Evolutionary conservation across 352 stramenopile species (phyloP).

Genomic region (Globisporangium takayamanum): DNA sequence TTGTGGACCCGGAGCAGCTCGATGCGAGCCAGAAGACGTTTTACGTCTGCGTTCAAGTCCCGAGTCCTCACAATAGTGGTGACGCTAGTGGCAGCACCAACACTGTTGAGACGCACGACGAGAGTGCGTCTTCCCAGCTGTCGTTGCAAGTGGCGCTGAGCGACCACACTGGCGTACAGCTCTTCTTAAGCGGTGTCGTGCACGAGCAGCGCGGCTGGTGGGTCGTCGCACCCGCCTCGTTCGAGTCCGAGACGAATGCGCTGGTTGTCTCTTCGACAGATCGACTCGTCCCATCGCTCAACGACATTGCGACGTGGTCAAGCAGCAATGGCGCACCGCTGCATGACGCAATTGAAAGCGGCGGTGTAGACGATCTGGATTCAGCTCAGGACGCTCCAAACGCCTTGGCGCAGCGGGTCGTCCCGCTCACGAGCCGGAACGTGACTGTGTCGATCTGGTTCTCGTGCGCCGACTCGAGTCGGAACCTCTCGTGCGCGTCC

Average conservation of each 20-base stretch:
- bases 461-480: constrained; percentile 35
- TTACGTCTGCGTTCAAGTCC: constrained; percentile 1
- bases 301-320: background rate
- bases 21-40: background rate
- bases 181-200: constrained; percentile 30
- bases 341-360: background rate
- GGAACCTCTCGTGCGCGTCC: constrained; percentile 24
- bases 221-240: constrained; percentile 24
- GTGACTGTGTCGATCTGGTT: constrained; percentile 32
- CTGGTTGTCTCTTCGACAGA: constrained; percentile 7
- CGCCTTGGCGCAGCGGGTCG: background rate
- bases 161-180: constrained; percentile 21
- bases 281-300: background rate
- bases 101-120: background rate
- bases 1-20: constrained; percentile 3
- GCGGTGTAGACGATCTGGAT: background rate
- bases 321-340: background rate
- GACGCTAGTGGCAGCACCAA: too few relatives aligned
- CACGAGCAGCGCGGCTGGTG: constrained; percentile 17
- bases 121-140: background rate
- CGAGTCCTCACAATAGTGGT: too few relatives aligned
- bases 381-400: background rate
- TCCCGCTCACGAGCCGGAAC: background rate
- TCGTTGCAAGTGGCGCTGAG: constrained; percentile 24
- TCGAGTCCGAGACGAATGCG: background rate